A percentile compares a stretch with the other conserved stretches of the same genome.
phyloP scores from a whole-genome alignment of 768 basidiomycete species.

The Collybia nuda region DNA sequence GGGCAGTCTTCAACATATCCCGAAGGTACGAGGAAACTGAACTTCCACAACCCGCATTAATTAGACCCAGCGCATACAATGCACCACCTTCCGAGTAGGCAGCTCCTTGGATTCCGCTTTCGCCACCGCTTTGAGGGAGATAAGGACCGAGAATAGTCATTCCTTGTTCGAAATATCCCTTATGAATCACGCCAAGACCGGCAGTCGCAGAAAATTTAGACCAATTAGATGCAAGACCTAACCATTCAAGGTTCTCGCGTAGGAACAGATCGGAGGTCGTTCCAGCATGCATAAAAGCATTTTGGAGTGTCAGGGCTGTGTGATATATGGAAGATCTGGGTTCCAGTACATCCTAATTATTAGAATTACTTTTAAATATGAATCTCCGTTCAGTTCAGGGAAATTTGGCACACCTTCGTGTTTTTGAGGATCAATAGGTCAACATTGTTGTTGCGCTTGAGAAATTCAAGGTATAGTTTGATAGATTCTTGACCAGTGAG shows the following conservation, averaged over 20 bases:
- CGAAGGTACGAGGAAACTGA: slow-evolving; percentile 77
- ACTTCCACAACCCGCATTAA: slow-evolving; percentile 88
- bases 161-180: slow-evolving; percentile 93
- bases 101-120: slow-evolving; percentile 74
- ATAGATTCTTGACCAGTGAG: slow-evolving; percentile 90
- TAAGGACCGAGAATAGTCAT: slow-evolving; percentile 92
- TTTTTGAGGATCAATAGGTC: slow-evolving; percentile 91
- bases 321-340: slow-evolving; percentile 97
- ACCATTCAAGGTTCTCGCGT: slow-evolving; percentile 96
- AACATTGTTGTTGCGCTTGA: slow-evolving; percentile 90
- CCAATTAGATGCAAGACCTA: slow-evolving; percentile 95
- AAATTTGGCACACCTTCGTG: slow-evolving; percentile 66
- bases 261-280: slow-evolving; percentile 94
- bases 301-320: slow-evolving; percentile 92
- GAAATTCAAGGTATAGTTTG: slow-evolving; percentile 92
- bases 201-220: slow-evolving; percentile 98
- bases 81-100: slow-evolving; percentile 95
- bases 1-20: slow-evolving; percentile 71
- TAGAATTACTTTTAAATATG: neutral
- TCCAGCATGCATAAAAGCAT: slow-evolving; percentile 98
- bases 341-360: slow-evolving; percentile 78
- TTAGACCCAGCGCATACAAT: slow-evolving; percentile 92
- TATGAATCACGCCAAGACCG: slow-evolving; percentile 95
- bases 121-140: slow-evolving; percentile 76
- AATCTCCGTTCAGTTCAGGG: neutral